Base-by-base conservation (phyloP, 208 protist genomes). In the Trypanosoma platydactyli region DNA sequence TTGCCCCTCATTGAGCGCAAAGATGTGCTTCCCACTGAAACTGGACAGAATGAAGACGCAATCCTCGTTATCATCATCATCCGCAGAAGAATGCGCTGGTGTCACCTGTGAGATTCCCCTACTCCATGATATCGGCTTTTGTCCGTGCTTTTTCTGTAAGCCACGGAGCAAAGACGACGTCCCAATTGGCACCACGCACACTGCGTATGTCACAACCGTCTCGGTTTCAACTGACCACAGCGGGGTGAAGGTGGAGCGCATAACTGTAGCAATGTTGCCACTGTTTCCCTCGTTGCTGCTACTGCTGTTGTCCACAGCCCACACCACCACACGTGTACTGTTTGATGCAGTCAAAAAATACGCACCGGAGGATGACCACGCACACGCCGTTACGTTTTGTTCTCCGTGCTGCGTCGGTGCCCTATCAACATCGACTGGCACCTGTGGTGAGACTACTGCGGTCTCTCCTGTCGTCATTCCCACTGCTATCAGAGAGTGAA, bases 151-250 rank as follows among this genome's bases (percentile, higher is more conserved):
- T 11, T 56, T 46, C 15, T 65, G 30, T 22, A 22, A 27, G 38
- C 33, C 5, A 18, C 44, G n/a, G n/a, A 27, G 63, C 40, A 18
- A 15, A 22, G n/a, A 58, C 1, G 1, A 29, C 16, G 42, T 25
- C 56, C 62, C 12, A 52, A 20, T 12, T 27, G 45, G 35, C 24
- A 35, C 18, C 68, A 88, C 76, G 64, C 81, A 83, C 20, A 88
- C 63, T 29, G 82, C 79, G 29, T 71, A 65, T 44, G 75, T 56
- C 15, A 93, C 72, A 0, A 76, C 69, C 25, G 64, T 55, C 18
- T 76, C 65, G 13, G 84, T 64, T 56, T 84, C 68, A 48, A 91
- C 81, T 35, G 81, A 84, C 86, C 86, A 95, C 55, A 92, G 64
- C 41, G 81, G 74, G 48, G 80, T 81, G 49, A 89, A 63, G 6